A percentile compares a stretch with the other conserved stretches of the same genome.
Conservation (phyloP, 192 early-diverging fungal species). For the Cladochytrium replicatum region DNA sequence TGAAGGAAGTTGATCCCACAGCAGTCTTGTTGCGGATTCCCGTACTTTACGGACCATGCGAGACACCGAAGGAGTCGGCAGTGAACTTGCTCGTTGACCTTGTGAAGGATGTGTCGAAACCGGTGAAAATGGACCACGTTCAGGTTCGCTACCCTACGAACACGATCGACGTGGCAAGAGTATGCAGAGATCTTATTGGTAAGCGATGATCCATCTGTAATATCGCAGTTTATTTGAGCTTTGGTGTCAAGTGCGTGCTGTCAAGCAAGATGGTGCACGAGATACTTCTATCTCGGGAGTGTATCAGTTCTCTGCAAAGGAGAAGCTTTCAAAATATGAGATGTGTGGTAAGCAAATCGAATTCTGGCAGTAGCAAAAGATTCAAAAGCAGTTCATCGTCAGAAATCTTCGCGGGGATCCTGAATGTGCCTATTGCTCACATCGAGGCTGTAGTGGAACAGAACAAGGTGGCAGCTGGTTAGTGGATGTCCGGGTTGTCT, state of each 20-base stretch:
- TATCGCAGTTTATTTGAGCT: conserved; percentile 34
- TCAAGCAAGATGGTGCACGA: conserved; percentile 6
- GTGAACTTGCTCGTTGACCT: conserved; percentile 62
- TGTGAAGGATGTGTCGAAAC: conserved; percentile 41
- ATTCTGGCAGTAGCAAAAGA: not conserved
- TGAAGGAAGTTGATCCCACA: conserved; percentile 37
- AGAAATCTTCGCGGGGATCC: conserved; percentile 41
- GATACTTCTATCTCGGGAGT: conserved; percentile 30
- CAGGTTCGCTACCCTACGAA: conserved; percentile 75
- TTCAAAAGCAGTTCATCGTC: conserved; percentile 1
- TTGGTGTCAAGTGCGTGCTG: no score
- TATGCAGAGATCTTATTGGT: conserved; percentile 51
- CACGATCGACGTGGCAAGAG: conserved; percentile 60
- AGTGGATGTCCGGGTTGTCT: not conserved
- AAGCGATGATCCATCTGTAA: conserved; percentile 14
- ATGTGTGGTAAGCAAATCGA: conserved; percentile 45
- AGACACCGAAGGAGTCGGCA: conserved; percentile 58
- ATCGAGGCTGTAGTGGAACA: conserved; percentile 25
- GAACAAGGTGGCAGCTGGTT: conserved; percentile 9
- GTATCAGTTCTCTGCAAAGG: conserved; percentile 53
- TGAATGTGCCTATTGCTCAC: conserved; percentile 38
- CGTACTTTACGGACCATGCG: conserved; percentile 46
- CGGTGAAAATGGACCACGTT: conserved; percentile 55
- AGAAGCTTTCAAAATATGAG: conserved; percentile 57
- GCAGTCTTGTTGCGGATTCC: conserved; percentile 71